These are phyloP conservation scores for Sarcomyxa edulis DNA, from an alignment of 768 basidiomycete genomes.

Conservation along the genomic window DNA sequence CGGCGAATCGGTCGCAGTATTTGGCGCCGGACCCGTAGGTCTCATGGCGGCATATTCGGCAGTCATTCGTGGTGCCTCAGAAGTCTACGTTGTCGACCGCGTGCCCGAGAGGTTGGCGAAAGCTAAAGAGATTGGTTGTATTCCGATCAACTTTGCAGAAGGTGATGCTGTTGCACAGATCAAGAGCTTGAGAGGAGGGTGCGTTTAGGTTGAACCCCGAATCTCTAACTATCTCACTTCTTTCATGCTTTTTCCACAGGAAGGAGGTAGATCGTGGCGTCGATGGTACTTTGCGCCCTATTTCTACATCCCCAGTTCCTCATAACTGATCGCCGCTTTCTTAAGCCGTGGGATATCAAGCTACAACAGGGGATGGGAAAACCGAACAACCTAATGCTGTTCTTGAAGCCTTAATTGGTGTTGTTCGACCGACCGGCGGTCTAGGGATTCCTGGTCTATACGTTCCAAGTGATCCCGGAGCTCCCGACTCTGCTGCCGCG, in stretches of 20 bases:
- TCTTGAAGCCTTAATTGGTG: conserved; percentile 44
- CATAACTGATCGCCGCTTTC: conserved; percentile 2
- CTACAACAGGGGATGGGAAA: conserved; percentile 46
- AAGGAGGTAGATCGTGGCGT: conserved; percentile 47
- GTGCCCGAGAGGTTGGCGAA: conserved; percentile 48
- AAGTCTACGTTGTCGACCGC: conserved; percentile 52
- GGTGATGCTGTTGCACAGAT: conserved; percentile 48
- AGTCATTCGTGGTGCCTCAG: conserved; percentile 42
- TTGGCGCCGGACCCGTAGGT: conserved; percentile 49
- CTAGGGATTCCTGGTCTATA: conserved; percentile 55
- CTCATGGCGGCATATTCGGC: conserved; percentile 59
- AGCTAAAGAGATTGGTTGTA: conserved; percentile 47
- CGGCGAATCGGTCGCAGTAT: conserved; percentile 48
- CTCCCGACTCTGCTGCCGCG: conserved; percentile 44
- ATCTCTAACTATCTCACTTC: no score
- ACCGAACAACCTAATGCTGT: conserved; percentile 53
- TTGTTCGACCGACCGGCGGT: conserved; percentile 49
- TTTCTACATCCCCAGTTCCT: background rate
- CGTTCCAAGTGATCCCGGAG: conserved; percentile 53
- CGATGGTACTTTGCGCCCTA: conserved; percentile 27
- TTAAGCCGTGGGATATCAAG: conserved; percentile 50
- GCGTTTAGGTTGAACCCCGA: conserved; percentile 9
- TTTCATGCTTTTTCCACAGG: conserved; percentile 14
- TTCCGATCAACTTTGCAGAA: conserved; percentile 41
- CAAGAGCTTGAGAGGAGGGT: conserved; percentile 37